Percentiles rank a stretch among this genome's conserved stretches.
Conservation (phyloP, 345 rosid genomes). For the Excoecaria cochinchinensis region DNA sequence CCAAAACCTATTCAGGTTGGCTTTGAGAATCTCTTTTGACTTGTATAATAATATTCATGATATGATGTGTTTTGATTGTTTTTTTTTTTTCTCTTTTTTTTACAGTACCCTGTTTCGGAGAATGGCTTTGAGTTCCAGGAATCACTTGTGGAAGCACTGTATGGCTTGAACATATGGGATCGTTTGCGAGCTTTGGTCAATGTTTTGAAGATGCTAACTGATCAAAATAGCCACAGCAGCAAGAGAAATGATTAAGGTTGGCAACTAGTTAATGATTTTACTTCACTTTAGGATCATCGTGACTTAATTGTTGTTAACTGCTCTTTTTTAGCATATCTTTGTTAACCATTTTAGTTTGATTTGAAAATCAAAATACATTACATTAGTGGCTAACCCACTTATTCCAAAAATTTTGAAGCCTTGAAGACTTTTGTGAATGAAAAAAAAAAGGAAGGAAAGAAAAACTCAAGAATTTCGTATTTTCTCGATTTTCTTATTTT, state of each 20-base stretch:
- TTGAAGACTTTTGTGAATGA: background rate
- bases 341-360: background rate
- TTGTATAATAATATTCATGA: background rate
- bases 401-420: background rate
- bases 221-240: conserved; percentile 45
- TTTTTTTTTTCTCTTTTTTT: conserved; percentile 5
- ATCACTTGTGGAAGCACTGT: conserved; percentile 78
- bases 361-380: conserved; percentile 1
- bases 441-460: too few relatives aligned
- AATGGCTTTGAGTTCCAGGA: conserved; percentile 84
- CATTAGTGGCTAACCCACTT: background rate
- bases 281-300: background rate
- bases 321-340: conserved; percentile 1
- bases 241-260: conserved; percentile 48
- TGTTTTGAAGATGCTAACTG: conserved; percentile 67
- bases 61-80: background rate
- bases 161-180: conserved; percentile 88
- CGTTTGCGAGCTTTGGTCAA: conserved; percentile 71
- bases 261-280: background rate
- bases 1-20: conserved; percentile 93
- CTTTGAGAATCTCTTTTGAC: background rate
- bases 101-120: conserved; percentile 84
- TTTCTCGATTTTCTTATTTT: too few relatives aligned
- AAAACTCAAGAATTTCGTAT: background rate
- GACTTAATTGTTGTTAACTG: background rate